Base-by-base conservation (phyloP, 192 early-diverging fungal species). In the Kickxella alabastrina region DNA sequence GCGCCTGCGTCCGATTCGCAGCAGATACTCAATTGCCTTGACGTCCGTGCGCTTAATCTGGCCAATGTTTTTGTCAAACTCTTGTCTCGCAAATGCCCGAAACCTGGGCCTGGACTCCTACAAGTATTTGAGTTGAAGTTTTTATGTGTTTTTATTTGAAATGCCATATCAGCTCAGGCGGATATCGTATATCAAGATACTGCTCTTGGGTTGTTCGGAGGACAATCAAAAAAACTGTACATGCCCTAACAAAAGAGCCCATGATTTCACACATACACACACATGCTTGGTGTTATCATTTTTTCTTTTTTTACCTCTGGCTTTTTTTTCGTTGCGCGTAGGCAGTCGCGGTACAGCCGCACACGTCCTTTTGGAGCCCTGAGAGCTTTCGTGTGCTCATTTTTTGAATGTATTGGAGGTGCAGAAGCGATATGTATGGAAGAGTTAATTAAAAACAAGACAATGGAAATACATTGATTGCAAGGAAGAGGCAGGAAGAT, bases 351-450 rank as follows among this genome's bases (percentile, higher is more conserved):
- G 45, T 88, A 88, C 25, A 88, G 74, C 7, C 78, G 73, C 18
- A 88, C 50, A 83, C 80, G 32, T 88, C 82, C 24, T 68, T 69
- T 44, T 88, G 86, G 34, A 88, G 52, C 19, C 86, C 86, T 1
- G 86, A 88, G 23, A 82, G 77, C 45, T 49, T 55, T 38, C 68
- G 68, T 25, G 24, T 32, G 19, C 22, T 31, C 64, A 62, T 67
- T 10, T 34, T 15, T 18, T 32, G 10, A 8, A 29, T n/a, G n/a
- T n/a, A n/a, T n/a, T n/a, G n/a, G n/a, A n/a, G n/a, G n/a, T n/a
- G n/a, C n/a, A n/a, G n/a, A n/a, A n/a, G n/a, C n/a, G n/a, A n/a
- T n/a, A n/a, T n/a, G 23, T 38, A 14, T 19, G 32, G 24, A 25
- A 2, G 18, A 59, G 26, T 32, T 10, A 18, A 60, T 6, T 8